A percentile compares a stretch with the other conserved stretches of the same genome.
These are phyloP conservation scores for Tubosaeta brunneosetosa DNA, from an alignment of 768 basidiomycete genomes.

Conservation along the genomic window DNA sequence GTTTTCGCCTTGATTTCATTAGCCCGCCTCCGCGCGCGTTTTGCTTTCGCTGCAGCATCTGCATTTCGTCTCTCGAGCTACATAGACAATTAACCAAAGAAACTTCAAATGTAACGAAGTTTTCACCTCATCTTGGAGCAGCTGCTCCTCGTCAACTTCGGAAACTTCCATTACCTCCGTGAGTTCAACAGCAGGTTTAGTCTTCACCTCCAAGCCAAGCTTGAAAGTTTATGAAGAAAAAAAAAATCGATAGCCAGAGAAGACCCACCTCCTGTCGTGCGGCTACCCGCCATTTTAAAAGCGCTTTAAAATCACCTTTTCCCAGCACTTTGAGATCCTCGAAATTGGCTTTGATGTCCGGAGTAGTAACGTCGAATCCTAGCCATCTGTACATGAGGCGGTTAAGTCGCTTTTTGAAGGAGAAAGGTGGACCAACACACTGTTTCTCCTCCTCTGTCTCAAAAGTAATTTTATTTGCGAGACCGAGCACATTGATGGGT, in stretches of 20 bases:
- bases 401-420: constrained; percentile 2
- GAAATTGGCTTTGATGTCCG: constrained; percentile 77
- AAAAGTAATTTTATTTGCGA: constrained; percentile 74
- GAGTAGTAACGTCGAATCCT: constrained; percentile 61
- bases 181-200: constrained; percentile 64
- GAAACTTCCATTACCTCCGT: constrained; percentile 67
- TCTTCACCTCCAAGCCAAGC: constrained; percentile 83
- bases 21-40: constrained; percentile 75
- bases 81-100: constrained; percentile 3
- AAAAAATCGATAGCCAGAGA: not conserved
- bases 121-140: constrained; percentile 81
- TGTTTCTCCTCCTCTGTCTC: constrained; percentile 78
- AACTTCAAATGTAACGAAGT: not conserved
- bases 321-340: constrained; percentile 95
- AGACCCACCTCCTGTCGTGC: constrained; percentile 77
- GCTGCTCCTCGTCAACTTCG: constrained; percentile 80
- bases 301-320: constrained; percentile 92
- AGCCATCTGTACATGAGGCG: constrained; percentile 56
- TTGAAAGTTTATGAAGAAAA: constrained; percentile 26
- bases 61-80: constrained; percentile 82
- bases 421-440: constrained; percentile 35
- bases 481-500: constrained; percentile 75
- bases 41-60: constrained; percentile 66
- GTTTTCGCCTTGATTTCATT: constrained; percentile 88
- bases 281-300: constrained; percentile 87